Evolutionary conservation across 805 yeast species (phyloP).

Genomic region (Starmera pachycereana): DNA sequence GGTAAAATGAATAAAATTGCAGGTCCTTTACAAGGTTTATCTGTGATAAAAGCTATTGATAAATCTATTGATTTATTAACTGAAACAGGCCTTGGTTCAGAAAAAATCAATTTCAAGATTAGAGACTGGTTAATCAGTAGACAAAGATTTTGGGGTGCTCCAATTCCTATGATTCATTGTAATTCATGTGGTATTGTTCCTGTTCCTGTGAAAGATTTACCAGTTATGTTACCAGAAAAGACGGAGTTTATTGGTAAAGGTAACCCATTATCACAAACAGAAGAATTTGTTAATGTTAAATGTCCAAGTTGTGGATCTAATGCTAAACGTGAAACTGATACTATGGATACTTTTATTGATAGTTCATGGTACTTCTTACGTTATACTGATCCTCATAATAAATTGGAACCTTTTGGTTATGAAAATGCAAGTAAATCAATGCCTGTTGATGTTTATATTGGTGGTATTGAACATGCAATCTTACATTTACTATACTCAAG

Average conservation of each 20-base stretch:
- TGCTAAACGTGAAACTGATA: slow-evolving; percentile 88
- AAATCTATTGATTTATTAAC: slow-evolving; percentile 34
- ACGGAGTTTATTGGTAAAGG: slow-evolving; percentile 38
- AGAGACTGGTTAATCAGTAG: slow-evolving; percentile 94
- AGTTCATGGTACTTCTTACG: slow-evolving; percentile 95
- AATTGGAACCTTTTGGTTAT: slow-evolving; percentile 38
- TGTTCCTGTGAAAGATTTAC: slow-evolving; percentile 81
- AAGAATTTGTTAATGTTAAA: slow-evolving; percentile 56
- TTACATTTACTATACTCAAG: slow-evolving; percentile 81
- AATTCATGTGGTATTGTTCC: slow-evolving; percentile 80
- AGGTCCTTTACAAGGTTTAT: slow-evolving; percentile 41
- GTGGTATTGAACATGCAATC: slow-evolving; percentile 97
- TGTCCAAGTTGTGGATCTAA: slow-evolving; percentile 76
- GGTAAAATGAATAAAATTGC: slow-evolving; percentile 41
- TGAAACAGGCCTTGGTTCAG: slow-evolving; percentile 30
- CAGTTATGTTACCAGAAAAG: slow-evolving; percentile 66
- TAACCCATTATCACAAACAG: slow-evolving; percentile 60
- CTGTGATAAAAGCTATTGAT: slow-evolving; percentile 39
- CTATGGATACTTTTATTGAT: slow-evolving; percentile 98
- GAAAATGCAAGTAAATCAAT: slow-evolving; percentile 39
- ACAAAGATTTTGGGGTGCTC: slow-evolving; percentile 98
- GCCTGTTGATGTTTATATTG: slow-evolving; percentile 88
- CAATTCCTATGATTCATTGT: slow-evolving; percentile 92
- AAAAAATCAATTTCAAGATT: slow-evolving; percentile 46
- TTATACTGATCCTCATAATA: slow-evolving; percentile 65